phyloP scores from a whole-genome alignment of 2,329 filamentous ascomycete genomes.

The Xylariales sp. region DNA sequence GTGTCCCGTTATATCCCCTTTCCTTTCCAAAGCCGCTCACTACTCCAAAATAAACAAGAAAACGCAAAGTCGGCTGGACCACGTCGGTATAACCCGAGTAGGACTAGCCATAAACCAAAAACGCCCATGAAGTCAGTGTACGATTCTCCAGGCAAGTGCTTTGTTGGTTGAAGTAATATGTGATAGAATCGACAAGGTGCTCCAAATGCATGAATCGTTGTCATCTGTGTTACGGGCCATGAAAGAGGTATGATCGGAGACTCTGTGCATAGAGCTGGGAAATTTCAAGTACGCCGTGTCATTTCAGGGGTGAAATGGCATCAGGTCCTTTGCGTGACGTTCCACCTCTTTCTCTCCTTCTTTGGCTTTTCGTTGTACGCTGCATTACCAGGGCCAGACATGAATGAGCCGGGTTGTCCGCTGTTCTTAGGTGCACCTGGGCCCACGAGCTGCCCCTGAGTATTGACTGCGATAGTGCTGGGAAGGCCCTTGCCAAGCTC shows the following conservation, averaged over 20 bases:
- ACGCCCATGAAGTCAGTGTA: neutral
- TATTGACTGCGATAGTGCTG: slow-evolving; percentile 29
- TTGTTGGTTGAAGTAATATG: neutral
- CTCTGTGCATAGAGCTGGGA: neutral
- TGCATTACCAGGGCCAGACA: slow-evolving; percentile 27
- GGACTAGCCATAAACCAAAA: neutral
- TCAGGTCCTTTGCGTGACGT: slow-evolving; percentile 38
- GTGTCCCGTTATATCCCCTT: neutral
- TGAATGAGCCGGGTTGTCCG: slow-evolving; percentile 31
- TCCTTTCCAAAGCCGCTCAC: neutral
- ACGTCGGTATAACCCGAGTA: too few relatives aligned
- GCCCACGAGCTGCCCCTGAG: slow-evolving; percentile 25
- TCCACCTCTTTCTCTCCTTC: slow-evolving; percentile 45
- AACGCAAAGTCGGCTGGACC: too few relatives aligned
- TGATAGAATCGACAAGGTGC: neutral
- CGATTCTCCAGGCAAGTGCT: neutral
- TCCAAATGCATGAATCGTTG: too few relatives aligned
- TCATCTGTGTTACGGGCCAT: neutral
- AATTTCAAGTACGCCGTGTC: too few relatives aligned
- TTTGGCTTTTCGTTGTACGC: slow-evolving; percentile 32
- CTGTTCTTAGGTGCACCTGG: slow-evolving; percentile 21
- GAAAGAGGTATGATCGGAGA: neutral
- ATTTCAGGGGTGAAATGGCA: too few relatives aligned
- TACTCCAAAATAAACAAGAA: neutral
- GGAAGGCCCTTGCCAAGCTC: slow-evolving; percentile 41